These are phyloP conservation scores for Adansonia digitata DNA, from an alignment of 345 rosid species.

Conservation along the genomic window DNA sequence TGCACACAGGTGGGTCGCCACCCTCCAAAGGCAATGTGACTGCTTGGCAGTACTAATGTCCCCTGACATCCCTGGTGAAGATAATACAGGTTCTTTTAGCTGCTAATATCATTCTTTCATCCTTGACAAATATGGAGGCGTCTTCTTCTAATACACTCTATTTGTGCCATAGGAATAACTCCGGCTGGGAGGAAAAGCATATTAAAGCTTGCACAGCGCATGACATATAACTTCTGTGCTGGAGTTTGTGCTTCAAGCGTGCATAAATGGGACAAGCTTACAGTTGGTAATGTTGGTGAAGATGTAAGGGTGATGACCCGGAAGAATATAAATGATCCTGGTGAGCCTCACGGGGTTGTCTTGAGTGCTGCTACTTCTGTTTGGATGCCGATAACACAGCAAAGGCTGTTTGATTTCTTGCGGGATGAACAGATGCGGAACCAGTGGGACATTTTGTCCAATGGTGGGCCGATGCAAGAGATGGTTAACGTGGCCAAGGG, in stretches of 20 bases:
- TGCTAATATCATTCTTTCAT: neutral
- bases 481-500: constrained; percentile 62
- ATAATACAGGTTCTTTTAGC: constrained; percentile 33
- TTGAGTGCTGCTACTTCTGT: constrained; percentile 65
- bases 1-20: constrained; percentile 60
- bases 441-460: constrained; percentile 67
- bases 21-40: constrained; percentile 64
- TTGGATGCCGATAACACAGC: constrained; percentile 59
- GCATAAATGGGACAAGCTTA: constrained; percentile 56
- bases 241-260: constrained; percentile 56
- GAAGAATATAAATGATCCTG: constrained; percentile 56
- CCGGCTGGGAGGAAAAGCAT: constrained; percentile 50
- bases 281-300: constrained; percentile 46
- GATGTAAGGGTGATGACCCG: constrained; percentile 61
- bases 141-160: neutral
- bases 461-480: constrained; percentile 64
- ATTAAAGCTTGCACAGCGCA: constrained; percentile 63
- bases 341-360: constrained; percentile 64
- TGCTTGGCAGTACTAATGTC: constrained; percentile 61
- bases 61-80: constrained; percentile 38
- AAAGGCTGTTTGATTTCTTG: constrained; percentile 52
- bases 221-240: constrained; percentile 58
- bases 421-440: constrained; percentile 54
- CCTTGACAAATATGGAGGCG: neutral
- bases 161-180: constrained; percentile 36